phyloP scores from a whole-genome alignment of 2,329 filamentous ascomycete species.

The Alternaria novae-zelandiae region DNA sequence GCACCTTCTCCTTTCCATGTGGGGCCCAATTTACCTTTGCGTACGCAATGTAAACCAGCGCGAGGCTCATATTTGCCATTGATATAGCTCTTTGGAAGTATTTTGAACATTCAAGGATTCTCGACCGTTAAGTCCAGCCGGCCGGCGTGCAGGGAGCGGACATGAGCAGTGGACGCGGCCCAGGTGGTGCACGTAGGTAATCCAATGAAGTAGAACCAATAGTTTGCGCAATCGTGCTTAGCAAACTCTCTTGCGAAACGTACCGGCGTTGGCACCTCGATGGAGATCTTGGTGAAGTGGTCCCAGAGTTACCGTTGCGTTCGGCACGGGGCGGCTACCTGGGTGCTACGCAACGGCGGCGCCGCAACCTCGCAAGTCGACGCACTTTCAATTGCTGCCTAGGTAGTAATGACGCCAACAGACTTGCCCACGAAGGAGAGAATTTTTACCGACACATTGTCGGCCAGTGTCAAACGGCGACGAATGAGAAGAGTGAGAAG shows the following conservation, averaged over 20 bases:
- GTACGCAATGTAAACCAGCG: not conserved
- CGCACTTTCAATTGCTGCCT: not conserved
- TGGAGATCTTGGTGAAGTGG: not conserved
- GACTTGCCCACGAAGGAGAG: not conserved
- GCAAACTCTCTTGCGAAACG: slow-evolving; percentile 1
- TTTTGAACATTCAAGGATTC: not conserved
- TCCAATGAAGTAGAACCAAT: not conserved
- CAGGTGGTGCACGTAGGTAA: not conserved
- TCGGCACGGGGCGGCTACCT: not conserved
- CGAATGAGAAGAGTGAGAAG: slow-evolving; percentile 1
- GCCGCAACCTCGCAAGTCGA: not conserved
- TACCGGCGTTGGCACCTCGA: not conserved
- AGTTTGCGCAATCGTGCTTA: not conserved
- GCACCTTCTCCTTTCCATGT: not conserved
- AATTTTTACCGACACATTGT: not conserved
- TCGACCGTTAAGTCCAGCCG: not conserved
- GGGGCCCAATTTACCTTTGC: not conserved
- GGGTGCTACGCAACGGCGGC: slow-evolving; percentile 1
- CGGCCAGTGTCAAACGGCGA: not conserved
- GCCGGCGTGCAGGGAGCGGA: slow-evolving; percentile 6
- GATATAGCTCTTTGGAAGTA: not conserved
- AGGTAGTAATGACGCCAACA: not conserved
- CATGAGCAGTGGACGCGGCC: slow-evolving; percentile 2
- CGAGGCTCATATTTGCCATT: not conserved
- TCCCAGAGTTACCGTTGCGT: not conserved